These are phyloP conservation scores for Phoma sp. DNA, from an alignment of 2,329 filamentous ascomycete species.

Conservation along the genomic window DNA sequence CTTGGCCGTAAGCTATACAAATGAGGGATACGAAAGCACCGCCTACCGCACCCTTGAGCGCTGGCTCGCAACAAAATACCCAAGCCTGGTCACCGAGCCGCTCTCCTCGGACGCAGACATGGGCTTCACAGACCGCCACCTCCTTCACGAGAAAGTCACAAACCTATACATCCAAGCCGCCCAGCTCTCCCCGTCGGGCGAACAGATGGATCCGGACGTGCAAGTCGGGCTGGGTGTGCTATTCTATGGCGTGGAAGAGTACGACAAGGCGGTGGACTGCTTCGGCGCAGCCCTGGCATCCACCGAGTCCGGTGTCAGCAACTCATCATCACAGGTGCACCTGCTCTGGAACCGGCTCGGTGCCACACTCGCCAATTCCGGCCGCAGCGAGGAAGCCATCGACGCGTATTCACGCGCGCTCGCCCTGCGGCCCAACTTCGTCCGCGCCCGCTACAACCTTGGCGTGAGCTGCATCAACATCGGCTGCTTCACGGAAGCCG, in stretches of 20 bases:
- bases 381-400: slow-evolving; percentile 93
- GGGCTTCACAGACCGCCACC: slow-evolving; percentile 90
- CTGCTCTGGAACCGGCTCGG: slow-evolving; percentile 97
- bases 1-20: slow-evolving; percentile 94
- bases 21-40: slow-evolving; percentile 97
- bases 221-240: slow-evolving; percentile 96
- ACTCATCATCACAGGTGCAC: slow-evolving; percentile 85
- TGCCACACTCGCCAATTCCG: slow-evolving; percentile 93
- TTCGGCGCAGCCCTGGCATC: slow-evolving; percentile 90
- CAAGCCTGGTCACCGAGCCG: slow-evolving; percentile 74
- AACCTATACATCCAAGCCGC: slow-evolving; percentile 90
- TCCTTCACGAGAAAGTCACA: slow-evolving; percentile 89
- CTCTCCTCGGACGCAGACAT: slow-evolving; percentile 80
- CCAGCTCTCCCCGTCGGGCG: slow-evolving; percentile 86
- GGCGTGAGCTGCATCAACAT: slow-evolving; percentile 98
- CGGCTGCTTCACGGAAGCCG: slow-evolving; percentile 90
- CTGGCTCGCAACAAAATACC: slow-evolving; percentile 96
- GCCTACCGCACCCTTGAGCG: slow-evolving; percentile 95
- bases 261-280: slow-evolving; percentile 98
- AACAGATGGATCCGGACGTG: slow-evolving; percentile 97
- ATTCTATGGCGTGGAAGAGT: slow-evolving; percentile 97
- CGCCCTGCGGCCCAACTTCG: slow-evolving; percentile 90
- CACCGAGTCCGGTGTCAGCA: slow-evolving; percentile 81
- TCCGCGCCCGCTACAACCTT: slow-evolving; percentile 94
- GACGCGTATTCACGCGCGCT: slow-evolving; percentile 94